These are phyloP conservation scores for Trametes cingulata DNA, from an alignment of 768 basidiomycete genomes.

Conservation along the genomic window DNA sequence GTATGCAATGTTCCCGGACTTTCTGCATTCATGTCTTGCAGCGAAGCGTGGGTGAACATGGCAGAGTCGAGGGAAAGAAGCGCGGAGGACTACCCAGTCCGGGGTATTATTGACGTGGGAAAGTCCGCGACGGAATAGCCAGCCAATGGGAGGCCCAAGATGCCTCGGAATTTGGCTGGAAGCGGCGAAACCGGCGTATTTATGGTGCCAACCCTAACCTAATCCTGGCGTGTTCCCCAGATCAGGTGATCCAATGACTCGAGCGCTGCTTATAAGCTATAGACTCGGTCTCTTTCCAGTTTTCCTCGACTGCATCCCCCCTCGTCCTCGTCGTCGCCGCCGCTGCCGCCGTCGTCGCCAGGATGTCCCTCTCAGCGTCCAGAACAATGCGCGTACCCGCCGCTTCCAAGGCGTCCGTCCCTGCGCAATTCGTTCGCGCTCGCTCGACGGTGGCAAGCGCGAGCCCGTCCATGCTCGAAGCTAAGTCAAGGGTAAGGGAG, in stretches of 20 bases:
- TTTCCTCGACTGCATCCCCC: conserved; percentile 14
- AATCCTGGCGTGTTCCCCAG: not conserved
- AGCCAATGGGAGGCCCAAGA: conserved; percentile 1
- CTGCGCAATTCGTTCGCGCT: conserved; percentile 45
- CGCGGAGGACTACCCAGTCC: conserved; percentile 1
- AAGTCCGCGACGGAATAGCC: not conserved
- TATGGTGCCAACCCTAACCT: not conserved
- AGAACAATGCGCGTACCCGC: conserved; percentile 43
- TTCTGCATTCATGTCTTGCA: not conserved
- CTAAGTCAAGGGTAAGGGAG: conserved; percentile 78
- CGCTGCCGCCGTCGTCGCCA: conserved; percentile 2
- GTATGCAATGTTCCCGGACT: not conserved
- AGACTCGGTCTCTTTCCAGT: conserved; percentile 17
- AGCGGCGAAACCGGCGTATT: not conserved
- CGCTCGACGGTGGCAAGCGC: conserved; percentile 47
- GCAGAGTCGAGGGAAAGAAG: not conserved
- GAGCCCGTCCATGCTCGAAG: conserved; percentile 64
- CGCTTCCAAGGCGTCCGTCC: conserved; percentile 37
- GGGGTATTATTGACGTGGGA: conserved; percentile 18
- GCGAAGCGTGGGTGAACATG: too few relatives aligned
- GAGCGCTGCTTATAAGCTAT: conserved; percentile 19
- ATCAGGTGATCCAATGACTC: conserved; percentile 23
- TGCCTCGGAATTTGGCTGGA: conserved; percentile 1
- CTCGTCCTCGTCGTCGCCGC: conserved; percentile 11
- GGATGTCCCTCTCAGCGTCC: conserved; percentile 31